Base-by-base conservation (phyloP, 139 green algal species). In the Pseudopediastrum boryanum region DNA sequence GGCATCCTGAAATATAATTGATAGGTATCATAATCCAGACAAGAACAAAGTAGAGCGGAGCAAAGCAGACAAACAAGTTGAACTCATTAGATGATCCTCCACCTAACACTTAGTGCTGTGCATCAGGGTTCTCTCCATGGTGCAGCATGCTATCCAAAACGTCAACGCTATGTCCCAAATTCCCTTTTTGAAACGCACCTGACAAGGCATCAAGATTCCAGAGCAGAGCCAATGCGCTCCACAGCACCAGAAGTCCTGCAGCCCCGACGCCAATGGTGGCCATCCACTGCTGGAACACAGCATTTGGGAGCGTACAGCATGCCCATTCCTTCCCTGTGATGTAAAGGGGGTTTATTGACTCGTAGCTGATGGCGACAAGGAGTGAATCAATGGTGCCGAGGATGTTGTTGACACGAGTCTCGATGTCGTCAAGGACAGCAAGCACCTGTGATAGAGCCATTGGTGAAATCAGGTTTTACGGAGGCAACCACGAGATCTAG, bases 281-380 rank as follows among this genome's bases (percentile, higher is more conserved):
- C 6, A 35, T 56, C 71, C 71, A 78, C 54, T 78, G 71, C 29
- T 46, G 29, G 35, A 61, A 78, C 54, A 70, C 21, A 27, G 68
- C 50, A 16, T 78, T 29, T 7, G 10, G 19, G 39, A 78, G 54
- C 39, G 56, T 41, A 38, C 71, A 78, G 54, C 71, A 78, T 10
- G 69, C 25, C 54, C 54, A 78, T 27, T 56, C 54, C 42, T 78
- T 78, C 4, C 42, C 23, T 27, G 56, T 42, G 13, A 35, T 27
- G 10, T n/a, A 62, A 27, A 78, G 51, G 16, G n/a, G 51, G 10
- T 51, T 54, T 5, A 78, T 29, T 29, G 31, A 54, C n/a, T 51
- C 38, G 51, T 78, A 67, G 23, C 66, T 52, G 46, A 68, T 25
- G 35, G 42, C 19, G 4, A 21, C 25, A 25, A 61, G 31, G 19